Evolutionary conservation across 1,284 basidiomycete genomes (phyloP).

Genomic region (Microbotryum silenes-acaulis): DNA sequence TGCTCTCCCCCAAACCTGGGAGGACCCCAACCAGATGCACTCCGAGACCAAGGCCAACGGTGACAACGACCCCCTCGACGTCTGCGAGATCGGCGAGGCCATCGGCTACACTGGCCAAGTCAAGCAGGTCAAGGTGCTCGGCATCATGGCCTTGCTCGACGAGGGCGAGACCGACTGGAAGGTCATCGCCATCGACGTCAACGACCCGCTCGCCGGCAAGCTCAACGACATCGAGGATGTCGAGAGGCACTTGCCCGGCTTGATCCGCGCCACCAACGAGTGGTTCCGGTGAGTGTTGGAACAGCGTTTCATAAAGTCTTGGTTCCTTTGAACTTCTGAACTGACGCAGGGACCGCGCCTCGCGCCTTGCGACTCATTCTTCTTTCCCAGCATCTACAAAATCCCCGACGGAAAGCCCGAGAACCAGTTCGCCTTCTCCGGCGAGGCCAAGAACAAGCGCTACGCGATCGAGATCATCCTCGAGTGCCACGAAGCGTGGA

Average conservation of each 20-base stretch:
- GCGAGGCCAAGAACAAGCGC: constrained; percentile 95
- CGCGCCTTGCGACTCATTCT: constrained; percentile 17
- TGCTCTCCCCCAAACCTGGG: constrained; percentile 99
- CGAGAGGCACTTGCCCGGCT: constrained; percentile 92
- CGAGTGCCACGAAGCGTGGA: constrained; percentile 99
- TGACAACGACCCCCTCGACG: constrained; percentile 98
- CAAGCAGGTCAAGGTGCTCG: constrained; percentile 99
- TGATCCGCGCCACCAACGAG: constrained; percentile 89
- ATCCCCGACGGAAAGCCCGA: constrained; percentile 87
- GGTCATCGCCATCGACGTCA: constrained; percentile 93
- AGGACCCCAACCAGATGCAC: constrained; percentile 80
- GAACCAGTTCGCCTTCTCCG: constrained; percentile 98
- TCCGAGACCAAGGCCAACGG: constrained; percentile 98
- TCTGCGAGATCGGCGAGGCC: constrained; percentile 99
- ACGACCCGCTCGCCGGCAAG: constrained; percentile 90
- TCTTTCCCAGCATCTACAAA: constrained; percentile 75
- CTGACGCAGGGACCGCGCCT: neutral
- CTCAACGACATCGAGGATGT: constrained; percentile 99
- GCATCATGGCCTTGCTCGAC: constrained; percentile 98
- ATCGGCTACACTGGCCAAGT: constrained; percentile 96
- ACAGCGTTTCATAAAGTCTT: neutral
- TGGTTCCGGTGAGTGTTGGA: constrained; percentile 66
- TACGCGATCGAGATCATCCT: constrained; percentile 98
- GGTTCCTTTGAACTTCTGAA: constrained; percentile 1
- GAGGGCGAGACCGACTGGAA: constrained; percentile 99